A percentile compares a stretch with the other conserved stretches of the same genome.
phyloP scores from a whole-genome alignment of 192 early-diverging fungal species.

The Haplosporangium gracile region DNA sequence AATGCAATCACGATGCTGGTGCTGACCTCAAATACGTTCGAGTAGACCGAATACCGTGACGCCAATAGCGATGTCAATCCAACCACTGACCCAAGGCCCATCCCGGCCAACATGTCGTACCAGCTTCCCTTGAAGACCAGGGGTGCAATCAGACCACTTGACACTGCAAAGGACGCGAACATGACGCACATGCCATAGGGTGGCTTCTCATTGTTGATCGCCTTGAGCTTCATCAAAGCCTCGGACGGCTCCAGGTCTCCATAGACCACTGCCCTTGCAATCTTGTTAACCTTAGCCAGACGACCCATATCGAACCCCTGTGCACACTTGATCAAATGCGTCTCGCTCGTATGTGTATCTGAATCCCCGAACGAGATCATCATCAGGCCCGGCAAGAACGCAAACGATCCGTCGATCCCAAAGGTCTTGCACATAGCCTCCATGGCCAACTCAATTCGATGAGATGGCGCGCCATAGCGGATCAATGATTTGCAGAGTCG shows the following conservation, averaged over 20 bases:
- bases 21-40: conserved; percentile 79
- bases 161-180: conserved; percentile 60
- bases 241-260: conserved; percentile 65
- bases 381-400: conserved; percentile 77
- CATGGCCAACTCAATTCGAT: conserved; percentile 64
- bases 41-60: conserved; percentile 69
- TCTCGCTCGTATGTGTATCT: conserved; percentile 83
- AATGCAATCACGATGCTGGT: conserved; percentile 75
- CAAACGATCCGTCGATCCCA: conserved; percentile 76
- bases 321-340: conserved; percentile 73
- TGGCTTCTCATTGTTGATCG: conserved; percentile 69
- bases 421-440: conserved; percentile 61
- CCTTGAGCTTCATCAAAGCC: conserved; percentile 63
- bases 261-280: conserved; percentile 69
- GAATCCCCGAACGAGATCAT: conserved; percentile 82
- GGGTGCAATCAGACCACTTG: conserved; percentile 71
- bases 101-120: conserved; percentile 65
- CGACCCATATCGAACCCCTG: conserved; percentile 77
- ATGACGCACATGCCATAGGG: conserved; percentile 68
- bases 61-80: conserved; percentile 71
- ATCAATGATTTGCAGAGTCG: conserved; percentile 64
- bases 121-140: conserved; percentile 80
- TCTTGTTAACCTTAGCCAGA: conserved; percentile 71
- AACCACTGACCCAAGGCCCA: conserved; percentile 60
- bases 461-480: conserved; percentile 64